Percentiles rank a stretch among this genome's conserved stretches.
These are phyloP conservation scores for Scopulariopsis brevicaulis DNA, from an alignment of 2,329 filamentous ascomycete species.

Conservation along the genomic window DNA sequence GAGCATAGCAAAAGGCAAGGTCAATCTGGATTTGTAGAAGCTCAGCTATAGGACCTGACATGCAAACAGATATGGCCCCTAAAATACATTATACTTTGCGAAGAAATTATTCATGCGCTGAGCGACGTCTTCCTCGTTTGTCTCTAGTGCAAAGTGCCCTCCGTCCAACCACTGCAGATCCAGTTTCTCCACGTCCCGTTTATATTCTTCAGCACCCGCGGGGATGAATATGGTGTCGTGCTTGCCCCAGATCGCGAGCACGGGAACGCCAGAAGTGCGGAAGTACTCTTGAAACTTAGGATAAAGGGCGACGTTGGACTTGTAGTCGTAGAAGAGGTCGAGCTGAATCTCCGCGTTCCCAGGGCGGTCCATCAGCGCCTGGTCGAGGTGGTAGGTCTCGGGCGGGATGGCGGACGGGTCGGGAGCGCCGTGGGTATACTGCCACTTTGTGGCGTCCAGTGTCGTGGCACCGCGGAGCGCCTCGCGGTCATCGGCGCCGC, in stretches of 20 bases:
- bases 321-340: slow-evolving; percentile 45
- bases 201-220: slow-evolving; percentile 41
- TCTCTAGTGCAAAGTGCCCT: slow-evolving; percentile 41
- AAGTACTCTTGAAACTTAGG: slow-evolving; percentile 44
- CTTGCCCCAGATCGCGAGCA: slow-evolving; percentile 48
- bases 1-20: no score
- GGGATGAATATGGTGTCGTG: slow-evolving; percentile 39
- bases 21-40: no score
- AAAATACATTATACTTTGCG: not conserved
- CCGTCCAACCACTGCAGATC: slow-evolving; percentile 39
- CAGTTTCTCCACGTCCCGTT: slow-evolving; percentile 32
- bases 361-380: slow-evolving; percentile 33
- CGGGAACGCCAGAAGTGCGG: slow-evolving; percentile 32
- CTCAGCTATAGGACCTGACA: no score
- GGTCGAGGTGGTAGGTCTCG: slow-evolving; percentile 37
- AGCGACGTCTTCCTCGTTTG: slow-evolving; percentile 17
- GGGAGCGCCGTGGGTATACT: slow-evolving; percentile 29
- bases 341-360: slow-evolving; percentile 42
- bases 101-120: slow-evolving; percentile 16
- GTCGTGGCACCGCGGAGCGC: slow-evolving; percentile 19
- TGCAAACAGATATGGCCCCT: no score
- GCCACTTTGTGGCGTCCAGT: slow-evolving; percentile 25
- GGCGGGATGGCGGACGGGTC: slow-evolving; percentile 24
- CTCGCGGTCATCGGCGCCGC: slow-evolving; percentile 21
- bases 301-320: slow-evolving; percentile 41